Evolutionary conservation across 2,329 filamentous ascomycete genomes (phyloP).

Genomic region (Pseudopyricularia javanii): DNA sequence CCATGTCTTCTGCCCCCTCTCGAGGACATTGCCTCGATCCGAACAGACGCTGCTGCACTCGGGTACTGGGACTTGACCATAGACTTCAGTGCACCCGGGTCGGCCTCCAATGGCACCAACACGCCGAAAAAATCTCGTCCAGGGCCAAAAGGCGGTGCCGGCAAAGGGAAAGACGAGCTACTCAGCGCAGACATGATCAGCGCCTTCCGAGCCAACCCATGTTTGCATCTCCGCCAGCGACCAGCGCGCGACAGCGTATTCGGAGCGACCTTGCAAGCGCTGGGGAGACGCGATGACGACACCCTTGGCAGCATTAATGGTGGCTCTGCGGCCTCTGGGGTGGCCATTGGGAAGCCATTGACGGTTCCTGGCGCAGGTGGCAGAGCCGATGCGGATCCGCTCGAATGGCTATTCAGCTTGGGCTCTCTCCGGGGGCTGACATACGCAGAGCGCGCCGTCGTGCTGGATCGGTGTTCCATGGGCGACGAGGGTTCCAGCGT

Average conservation of each 20-base stretch:
- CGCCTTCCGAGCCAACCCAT: conserved; percentile 59
- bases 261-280: conserved; percentile 58
- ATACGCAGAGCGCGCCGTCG: conserved; percentile 53
- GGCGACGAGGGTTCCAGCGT: conserved; percentile 32
- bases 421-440: conserved; percentile 40
- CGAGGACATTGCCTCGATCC: conserved; percentile 45
- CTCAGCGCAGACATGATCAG: conserved; percentile 46
- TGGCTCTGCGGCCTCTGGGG: background rate
- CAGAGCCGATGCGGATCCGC: conserved; percentile 26
- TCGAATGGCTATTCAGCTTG: conserved; percentile 66
- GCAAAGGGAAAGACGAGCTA: conserved; percentile 10
- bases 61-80: conserved; percentile 73
- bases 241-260: conserved; percentile 59
- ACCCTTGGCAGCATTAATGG: conserved; percentile 7
- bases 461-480: conserved; percentile 38
- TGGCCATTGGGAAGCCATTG: background rate
- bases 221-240: conserved; percentile 60
- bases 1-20: conserved; percentile 55
- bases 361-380: background rate
- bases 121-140: background rate
- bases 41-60: conserved; percentile 46
- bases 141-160: background rate
- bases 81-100: conserved; percentile 38
- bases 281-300: conserved; percentile 31
- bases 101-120: background rate